These are phyloP conservation scores for Kuraishia floccosa DNA, from an alignment of 805 yeast species.

Conservation along the genomic window DNA sequence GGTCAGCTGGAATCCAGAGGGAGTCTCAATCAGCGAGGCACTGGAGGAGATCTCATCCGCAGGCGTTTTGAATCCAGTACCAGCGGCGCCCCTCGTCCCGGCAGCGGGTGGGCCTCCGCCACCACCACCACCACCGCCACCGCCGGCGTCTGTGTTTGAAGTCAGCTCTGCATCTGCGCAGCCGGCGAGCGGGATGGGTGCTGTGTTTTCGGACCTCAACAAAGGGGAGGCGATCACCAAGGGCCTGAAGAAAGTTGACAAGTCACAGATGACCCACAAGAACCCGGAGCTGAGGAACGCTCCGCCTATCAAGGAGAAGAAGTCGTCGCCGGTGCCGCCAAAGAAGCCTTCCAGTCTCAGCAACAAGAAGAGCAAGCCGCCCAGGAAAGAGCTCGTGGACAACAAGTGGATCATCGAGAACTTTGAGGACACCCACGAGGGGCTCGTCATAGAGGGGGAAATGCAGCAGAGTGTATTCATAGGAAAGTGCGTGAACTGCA, in stretches of 20 bases:
- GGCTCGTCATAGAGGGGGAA: constrained; percentile 63
- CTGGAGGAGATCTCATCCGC: constrained; percentile 13
- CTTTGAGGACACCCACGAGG: constrained; percentile 49
- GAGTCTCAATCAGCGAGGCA: constrained; percentile 51
- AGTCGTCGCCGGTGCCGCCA: constrained; percentile 62
- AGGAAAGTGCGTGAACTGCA: constrained; percentile 63
- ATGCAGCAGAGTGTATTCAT: constrained; percentile 85
- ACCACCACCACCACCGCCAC: constrained; percentile 92
- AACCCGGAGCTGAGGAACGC: constrained; percentile 69
- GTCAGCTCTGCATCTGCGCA: constrained; percentile 14
- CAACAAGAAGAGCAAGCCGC: constrained; percentile 27
- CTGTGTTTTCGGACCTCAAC: constrained; percentile 86
- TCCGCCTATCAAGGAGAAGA: constrained; percentile 36
- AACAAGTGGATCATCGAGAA: constrained; percentile 87
- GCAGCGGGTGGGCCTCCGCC: constrained; percentile 25
- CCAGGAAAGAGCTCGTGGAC: constrained; percentile 63
- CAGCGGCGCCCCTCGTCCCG: constrained; percentile 12
- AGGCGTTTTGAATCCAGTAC: too few species aligned
- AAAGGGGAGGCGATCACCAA: constrained; percentile 79
- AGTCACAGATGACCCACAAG: constrained; percentile 88
- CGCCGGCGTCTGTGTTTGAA: constrained; percentile 66
- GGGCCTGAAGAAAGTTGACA: constrained; percentile 84
- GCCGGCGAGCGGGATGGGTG: constrained; percentile 51
- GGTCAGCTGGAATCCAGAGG: constrained; percentile 57
- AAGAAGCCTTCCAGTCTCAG: constrained; percentile 66